These are phyloP conservation scores for Pseudodiploospora longispora DNA, from an alignment of 2,329 filamentous ascomycete genomes.

Conservation along the genomic window DNA sequence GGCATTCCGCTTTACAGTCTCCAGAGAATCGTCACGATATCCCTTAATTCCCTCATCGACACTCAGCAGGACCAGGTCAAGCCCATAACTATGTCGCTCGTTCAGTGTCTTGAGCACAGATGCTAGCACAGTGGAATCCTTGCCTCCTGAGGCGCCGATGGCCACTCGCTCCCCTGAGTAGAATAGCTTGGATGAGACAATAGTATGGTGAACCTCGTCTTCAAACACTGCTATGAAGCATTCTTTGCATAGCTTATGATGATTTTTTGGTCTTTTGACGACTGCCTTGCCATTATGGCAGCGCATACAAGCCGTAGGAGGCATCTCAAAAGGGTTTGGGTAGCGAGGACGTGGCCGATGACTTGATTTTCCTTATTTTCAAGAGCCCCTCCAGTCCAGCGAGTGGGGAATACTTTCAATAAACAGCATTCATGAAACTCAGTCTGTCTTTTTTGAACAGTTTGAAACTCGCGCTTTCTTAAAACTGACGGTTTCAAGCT, in stretches of 20 bases:
- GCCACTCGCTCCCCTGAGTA: constrained; percentile 75
- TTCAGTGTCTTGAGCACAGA: constrained; percentile 93
- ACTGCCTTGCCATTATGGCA: constrained; percentile 74
- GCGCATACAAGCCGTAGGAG: constrained; percentile 65
- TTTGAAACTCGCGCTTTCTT: too few relatives aligned
- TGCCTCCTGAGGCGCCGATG: constrained; percentile 93
- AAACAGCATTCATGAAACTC: neutral
- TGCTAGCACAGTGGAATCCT: constrained; percentile 93
- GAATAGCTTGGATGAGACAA: constrained; percentile 75
- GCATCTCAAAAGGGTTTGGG: constrained; percentile 46
- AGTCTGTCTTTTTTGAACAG: neutral
- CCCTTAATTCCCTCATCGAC: constrained; percentile 98
- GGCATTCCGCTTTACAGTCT: constrained; percentile 93
- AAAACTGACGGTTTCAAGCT: too few relatives aligned
- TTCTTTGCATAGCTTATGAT: constrained; percentile 81
- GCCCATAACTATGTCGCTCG: constrained; percentile 75
- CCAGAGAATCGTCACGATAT: constrained; percentile 89
- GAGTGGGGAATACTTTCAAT: neutral
- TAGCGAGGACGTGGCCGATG: neutral
- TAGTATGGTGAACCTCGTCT: constrained; percentile 88
- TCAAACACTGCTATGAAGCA: constrained; percentile 90
- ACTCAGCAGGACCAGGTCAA: constrained; percentile 79
- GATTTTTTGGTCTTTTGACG: constrained; percentile 90
- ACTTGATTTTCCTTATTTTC: too few relatives aligned
- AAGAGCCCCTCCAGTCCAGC: too few relatives aligned